A percentile compares a stretch with the other conserved stretches of the same genome.
phyloP scores from a whole-genome alignment of 2,329 filamentous ascomycete species.

The Neofusicoccum sp. region DNA sequence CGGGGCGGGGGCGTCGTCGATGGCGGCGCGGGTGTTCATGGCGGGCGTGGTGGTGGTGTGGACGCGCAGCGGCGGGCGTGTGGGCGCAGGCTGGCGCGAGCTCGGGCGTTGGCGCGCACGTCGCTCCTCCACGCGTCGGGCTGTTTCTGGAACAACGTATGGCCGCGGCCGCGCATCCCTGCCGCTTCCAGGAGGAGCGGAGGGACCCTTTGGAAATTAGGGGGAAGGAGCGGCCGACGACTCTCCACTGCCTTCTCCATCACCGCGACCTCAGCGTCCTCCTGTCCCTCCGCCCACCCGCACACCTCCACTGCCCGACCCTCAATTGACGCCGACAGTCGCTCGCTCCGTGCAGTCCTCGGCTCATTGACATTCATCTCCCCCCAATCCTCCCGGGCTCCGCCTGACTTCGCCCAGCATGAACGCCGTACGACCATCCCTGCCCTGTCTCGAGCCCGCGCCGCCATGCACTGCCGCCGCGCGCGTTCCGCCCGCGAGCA shows the following conservation, averaged over 20 bases:
- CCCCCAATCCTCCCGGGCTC: constrained; percentile 7
- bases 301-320: constrained; percentile 4
- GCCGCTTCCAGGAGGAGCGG: constrained; percentile 17
- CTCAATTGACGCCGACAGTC: constrained; percentile 21
- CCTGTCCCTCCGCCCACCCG: constrained; percentile 12
- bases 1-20: constrained; percentile 75
- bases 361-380: constrained; percentile 21
- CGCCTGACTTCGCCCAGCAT: constrained; percentile 25
- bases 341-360: constrained; percentile 22
- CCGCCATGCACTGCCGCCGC: constrained; percentile 27
- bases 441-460: constrained; percentile 6
- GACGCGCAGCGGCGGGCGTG: constrained; percentile 1
- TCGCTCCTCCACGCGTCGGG: constrained; percentile 15
- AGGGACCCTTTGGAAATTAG: constrained; percentile 24
- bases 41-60: neutral
- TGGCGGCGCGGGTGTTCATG: constrained; percentile 89
- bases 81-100: constrained; percentile 26
- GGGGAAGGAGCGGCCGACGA: constrained; percentile 22
- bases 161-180: constrained; percentile 19
- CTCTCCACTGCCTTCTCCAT: constrained; percentile 21
- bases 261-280: constrained; percentile 19
- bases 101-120: constrained; percentile 3
- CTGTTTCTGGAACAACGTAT: constrained; percentile 13
- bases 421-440: constrained; percentile 25
- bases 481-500: neutral